Conservation (phyloP, 2,329 filamentous ascomycete species). For the Lecanicillium sp. region DNA sequence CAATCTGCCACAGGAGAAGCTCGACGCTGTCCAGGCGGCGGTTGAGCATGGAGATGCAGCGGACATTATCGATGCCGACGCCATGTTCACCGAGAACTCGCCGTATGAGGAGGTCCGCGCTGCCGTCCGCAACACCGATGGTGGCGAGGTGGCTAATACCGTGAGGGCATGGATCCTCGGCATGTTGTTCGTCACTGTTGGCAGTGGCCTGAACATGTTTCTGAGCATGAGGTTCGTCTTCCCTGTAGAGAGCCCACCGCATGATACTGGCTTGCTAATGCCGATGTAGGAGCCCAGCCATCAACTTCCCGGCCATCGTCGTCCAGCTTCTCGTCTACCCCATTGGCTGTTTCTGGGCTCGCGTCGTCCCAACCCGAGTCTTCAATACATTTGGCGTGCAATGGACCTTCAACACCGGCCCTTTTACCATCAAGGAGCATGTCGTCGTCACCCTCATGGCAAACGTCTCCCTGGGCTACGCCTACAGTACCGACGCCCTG, state of each 20-base stretch:
- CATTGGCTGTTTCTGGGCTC: slow-evolving; percentile 45
- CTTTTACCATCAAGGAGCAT: slow-evolving; percentile 56
- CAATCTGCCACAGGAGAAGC: slow-evolving; percentile 24
- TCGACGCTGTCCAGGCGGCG: slow-evolving; percentile 22
- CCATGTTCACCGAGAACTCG: slow-evolving; percentile 26
- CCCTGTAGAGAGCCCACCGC: too few species aligned
- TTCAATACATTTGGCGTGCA: slow-evolving; percentile 44
- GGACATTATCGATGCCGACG: slow-evolving; percentile 22
- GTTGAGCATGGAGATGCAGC: slow-evolving; percentile 21
- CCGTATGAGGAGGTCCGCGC: slow-evolving; percentile 49
- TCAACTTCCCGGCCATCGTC: slow-evolving; percentile 48
- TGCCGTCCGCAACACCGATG: slow-evolving; percentile 56
- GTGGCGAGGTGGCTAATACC: slow-evolving; percentile 56
- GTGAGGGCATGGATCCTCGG: slow-evolving; percentile 58
- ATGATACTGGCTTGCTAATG: not conserved
- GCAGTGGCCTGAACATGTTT: slow-evolving; percentile 54
- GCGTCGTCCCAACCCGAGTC: slow-evolving; percentile 44
- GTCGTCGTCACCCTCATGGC: slow-evolving; percentile 57
- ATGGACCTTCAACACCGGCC: slow-evolving; percentile 49
- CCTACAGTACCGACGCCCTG: slow-evolving; percentile 46
- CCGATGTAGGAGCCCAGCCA: slow-evolving; percentile 22
- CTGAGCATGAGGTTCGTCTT: slow-evolving; percentile 38
- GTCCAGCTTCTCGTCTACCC: slow-evolving; percentile 57
- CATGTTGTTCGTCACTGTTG: slow-evolving; percentile 51
- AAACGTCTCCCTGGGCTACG: slow-evolving; percentile 43